These are phyloP conservation scores for Mariannaea elegans DNA, from an alignment of 2,329 filamentous ascomycete genomes.

Conservation along the genomic window DNA sequence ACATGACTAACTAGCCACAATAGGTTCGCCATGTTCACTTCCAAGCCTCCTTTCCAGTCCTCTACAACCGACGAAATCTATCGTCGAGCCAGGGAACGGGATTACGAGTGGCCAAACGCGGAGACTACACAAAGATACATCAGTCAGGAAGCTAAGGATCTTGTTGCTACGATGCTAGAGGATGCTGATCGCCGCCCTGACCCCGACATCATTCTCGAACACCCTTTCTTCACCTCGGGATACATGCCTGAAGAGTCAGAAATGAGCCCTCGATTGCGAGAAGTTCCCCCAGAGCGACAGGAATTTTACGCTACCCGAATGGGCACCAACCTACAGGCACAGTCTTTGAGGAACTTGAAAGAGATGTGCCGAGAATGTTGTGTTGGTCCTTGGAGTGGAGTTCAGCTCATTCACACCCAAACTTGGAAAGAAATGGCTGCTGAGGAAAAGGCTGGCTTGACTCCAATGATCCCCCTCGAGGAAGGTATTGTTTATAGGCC, in stretches of 20 bases:
- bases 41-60: slow-evolving; percentile 96
- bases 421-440: slow-evolving; percentile 73
- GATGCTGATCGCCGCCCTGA: slow-evolving; percentile 79
- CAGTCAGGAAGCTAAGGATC: slow-evolving; percentile 78
- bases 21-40: slow-evolving; percentile 95
- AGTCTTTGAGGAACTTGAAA: slow-evolving; percentile 62
- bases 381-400: slow-evolving; percentile 63
- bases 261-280: slow-evolving; percentile 66
- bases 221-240: slow-evolving; percentile 80
- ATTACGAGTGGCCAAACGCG: slow-evolving; percentile 81
- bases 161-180: slow-evolving; percentile 79
- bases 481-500: slow-evolving; percentile 71
- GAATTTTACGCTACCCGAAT: slow-evolving; percentile 64
- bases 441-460: slow-evolving; percentile 73
- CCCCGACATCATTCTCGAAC: slow-evolving; percentile 80
- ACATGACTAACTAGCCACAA: slow-evolving; percentile 18
- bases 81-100: slow-evolving; percentile 72
- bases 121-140: slow-evolving; percentile 74
- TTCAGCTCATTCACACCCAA: slow-evolving; percentile 60
- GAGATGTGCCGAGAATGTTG: slow-evolving; percentile 67
- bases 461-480: slow-evolving; percentile 68
- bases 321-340: slow-evolving; percentile 53
- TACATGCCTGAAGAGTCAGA: slow-evolving; percentile 73
- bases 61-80: slow-evolving; percentile 89
- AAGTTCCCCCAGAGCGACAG: slow-evolving; percentile 64